Evolutionary conservation across 176 grass and related monocot species (phyloP), one percentile per base, ranked within the genome.

Genomic region (Carex cristatella): DNA sequence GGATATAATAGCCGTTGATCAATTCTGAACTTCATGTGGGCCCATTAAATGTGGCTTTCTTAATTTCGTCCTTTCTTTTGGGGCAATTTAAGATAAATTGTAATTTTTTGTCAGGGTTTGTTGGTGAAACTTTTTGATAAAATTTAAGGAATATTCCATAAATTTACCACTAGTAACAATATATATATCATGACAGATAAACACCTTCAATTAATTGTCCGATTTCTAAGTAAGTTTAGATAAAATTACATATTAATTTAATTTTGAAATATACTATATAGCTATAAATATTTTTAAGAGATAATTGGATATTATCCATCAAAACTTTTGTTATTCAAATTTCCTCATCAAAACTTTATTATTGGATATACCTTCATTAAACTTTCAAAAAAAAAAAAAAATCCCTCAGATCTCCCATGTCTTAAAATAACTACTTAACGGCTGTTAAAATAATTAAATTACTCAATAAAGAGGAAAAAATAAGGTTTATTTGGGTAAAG

Each of bases 21-120:
- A 78, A 78, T 78, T 57, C 51, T 42, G 13, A 78, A 57, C 51
- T 78, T 58, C 74, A 56, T 57, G 11, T 57, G 48, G 74, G 74
- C 51, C 27, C 13, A 57, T 78, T 78, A 16, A 78, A 78, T 78
- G 74, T 28, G 4, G 4, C 11, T 54, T 53, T 31, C 10, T 31
- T 75, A 1, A 23, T 30, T 53, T 31, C 46, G 28, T 75, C 5
- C 18, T 75, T 75, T 30, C 18, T 31, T 74, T 27, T 6, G 3
- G 11, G 6, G 13, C 37, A 74, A 51, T 49, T 74, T 74, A 51
- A 74, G 42, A 69, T 42, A 4, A 42, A 42, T 18, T 70, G 67
- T 5, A 42, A 6, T 65, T 63, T 14, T 5, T 14, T 38, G 66
- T 77, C 27, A 77, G 73, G 15, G 44, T 27, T 32, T 51, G 23